Evolutionary conservation across 2,329 filamentous ascomycete genomes (phyloP), one percentile per base, ranked within the genome.

Genomic region (Aspergillus niger): DNA sequence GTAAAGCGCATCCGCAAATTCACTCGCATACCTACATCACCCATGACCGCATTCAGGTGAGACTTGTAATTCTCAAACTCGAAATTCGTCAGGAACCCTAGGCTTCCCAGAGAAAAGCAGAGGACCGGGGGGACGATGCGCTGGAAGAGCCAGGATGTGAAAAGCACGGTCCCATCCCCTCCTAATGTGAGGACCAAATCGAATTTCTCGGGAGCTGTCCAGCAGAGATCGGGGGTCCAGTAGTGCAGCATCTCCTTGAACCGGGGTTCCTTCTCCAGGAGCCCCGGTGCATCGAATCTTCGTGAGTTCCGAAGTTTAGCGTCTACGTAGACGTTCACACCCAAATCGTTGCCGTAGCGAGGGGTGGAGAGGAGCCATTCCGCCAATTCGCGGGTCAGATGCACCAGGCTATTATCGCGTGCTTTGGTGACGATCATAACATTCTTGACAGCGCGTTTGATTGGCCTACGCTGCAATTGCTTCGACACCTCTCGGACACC

Each of bases 401-500:
- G 86, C 36, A 99, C 94, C 15, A 99, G 84, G 68, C 91, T 88
- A 73, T 99, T 98, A 79, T 99, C 95, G 64, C 95, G 88, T 22
- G 95, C 95, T 79, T 98, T 99, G 63, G 95, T 99, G 65, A 99
- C 91, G 71, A 99, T 97, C 95, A 99, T 98, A 71, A 99, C 86
- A 74, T 92, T 97, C 72, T 87, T 88, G 50, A 99, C 93, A 10
- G 93, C 93, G 67, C 93, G 89, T 78, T 91, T 95, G 77, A 98
- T 92, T 22, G 95, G 94, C 43, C 92, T 87, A 58, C 94, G 88
- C 79, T 97, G 94, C 60, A 99, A 83, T 79, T 98, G 95, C 77
- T 96, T 94, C 15, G 92, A 96, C 11, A 99, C 93, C 78, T 99
- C 95, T 56, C 95, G 88, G 20, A 99, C 95, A 50, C 92, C 91